Percentiles rank a stretch among this genome's conserved stretches.
Evolutionary conservation across 805 yeast species (phyloP).

Genomic region (Sugiyamaella valdiviana): DNA sequence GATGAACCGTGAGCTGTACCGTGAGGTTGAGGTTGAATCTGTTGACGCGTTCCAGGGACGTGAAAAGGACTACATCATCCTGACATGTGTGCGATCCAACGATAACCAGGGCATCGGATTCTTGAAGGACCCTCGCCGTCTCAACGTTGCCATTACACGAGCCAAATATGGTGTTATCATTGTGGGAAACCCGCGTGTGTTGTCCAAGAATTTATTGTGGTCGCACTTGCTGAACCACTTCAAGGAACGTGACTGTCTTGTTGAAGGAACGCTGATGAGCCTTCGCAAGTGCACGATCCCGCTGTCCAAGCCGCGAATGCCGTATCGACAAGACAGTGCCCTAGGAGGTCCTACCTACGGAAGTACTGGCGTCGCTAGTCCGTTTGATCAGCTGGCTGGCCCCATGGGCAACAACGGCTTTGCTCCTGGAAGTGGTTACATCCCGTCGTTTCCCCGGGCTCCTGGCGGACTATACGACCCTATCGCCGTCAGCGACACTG

Average conservation of each 20-base stretch:
- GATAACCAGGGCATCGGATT: slow-evolving; percentile 72
- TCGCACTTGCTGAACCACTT: slow-evolving; percentile 67
- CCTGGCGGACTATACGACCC: no score
- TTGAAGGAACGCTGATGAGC: slow-evolving; percentile 81
- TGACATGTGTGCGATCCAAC: slow-evolving; percentile 80
- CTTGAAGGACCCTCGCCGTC: slow-evolving; percentile 74
- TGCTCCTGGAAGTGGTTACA: background rate
- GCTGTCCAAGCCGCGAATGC: slow-evolving; percentile 18
- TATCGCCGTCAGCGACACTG: slow-evolving; percentile 2
- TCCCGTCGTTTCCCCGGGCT: background rate
- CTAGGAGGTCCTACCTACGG: slow-evolving; percentile 1
- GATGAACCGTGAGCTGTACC: slow-evolving; percentile 56
- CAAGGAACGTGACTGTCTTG: slow-evolving; percentile 79
- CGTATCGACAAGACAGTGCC: background rate
- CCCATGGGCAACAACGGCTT: background rate
- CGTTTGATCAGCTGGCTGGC: background rate
- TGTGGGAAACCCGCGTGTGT: slow-evolving; percentile 76
- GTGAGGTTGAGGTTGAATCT: slow-evolving; percentile 81
- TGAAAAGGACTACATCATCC: slow-evolving; percentile 73
- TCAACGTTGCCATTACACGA: slow-evolving; percentile 85
- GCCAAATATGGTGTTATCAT: slow-evolving; percentile 77
- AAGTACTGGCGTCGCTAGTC: background rate
- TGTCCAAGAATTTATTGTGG: slow-evolving; percentile 71
- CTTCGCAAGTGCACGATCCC: slow-evolving; percentile 52
- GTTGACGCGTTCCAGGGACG: slow-evolving; percentile 94